Percentiles rank a stretch among this genome's conserved stretches.
These are phyloP conservation scores for Primulina huaijiensis DNA, from an alignment of 257 asterid genomes.

Conservation along the genomic window DNA sequence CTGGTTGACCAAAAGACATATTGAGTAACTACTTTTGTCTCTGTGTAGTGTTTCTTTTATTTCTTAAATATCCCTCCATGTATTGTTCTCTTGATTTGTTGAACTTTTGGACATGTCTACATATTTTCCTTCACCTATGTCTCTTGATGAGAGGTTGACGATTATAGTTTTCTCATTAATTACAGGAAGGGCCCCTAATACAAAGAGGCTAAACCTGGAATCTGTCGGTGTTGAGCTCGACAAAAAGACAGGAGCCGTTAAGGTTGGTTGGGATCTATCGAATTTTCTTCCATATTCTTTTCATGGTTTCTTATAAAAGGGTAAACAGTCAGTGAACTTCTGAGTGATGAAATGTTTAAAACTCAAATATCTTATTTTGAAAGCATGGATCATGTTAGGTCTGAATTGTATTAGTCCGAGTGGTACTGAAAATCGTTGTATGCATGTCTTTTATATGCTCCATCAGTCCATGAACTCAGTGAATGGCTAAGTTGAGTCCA, in stretches of 20 bases:
- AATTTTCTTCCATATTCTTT: slow-evolving; percentile 10
- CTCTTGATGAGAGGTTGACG: slow-evolving; percentile 15
- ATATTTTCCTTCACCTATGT: not conserved
- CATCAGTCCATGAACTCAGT: not conserved
- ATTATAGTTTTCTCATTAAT: slow-evolving; percentile 22
- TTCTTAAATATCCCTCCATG: too few relatives aligned
- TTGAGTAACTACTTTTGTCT: too few relatives aligned
- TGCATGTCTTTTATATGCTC: too few relatives aligned
- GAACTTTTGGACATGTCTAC: not conserved
- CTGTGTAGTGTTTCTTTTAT: too few relatives aligned
- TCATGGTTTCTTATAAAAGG: slow-evolving; percentile 8
- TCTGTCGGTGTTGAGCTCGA: slow-evolving; percentile 84
- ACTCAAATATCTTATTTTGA: not conserved
- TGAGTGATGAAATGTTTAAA: not conserved
- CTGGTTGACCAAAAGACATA: too few relatives aligned
- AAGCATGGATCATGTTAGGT: too few relatives aligned
- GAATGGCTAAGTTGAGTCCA: not conserved
- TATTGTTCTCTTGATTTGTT: too few relatives aligned
- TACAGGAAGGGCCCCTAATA: slow-evolving; percentile 88
- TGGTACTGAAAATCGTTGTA: too few relatives aligned
- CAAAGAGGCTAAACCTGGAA: slow-evolving; percentile 83
- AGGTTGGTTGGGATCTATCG: slow-evolving; percentile 46
- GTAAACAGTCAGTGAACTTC: not conserved
- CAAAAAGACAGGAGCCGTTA: slow-evolving; percentile 52
- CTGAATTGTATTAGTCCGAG: too few relatives aligned